These are phyloP conservation scores for Tulasnella sp. DNA, from an alignment of 768 basidiomycete genomes.

Conservation along the genomic window DNA sequence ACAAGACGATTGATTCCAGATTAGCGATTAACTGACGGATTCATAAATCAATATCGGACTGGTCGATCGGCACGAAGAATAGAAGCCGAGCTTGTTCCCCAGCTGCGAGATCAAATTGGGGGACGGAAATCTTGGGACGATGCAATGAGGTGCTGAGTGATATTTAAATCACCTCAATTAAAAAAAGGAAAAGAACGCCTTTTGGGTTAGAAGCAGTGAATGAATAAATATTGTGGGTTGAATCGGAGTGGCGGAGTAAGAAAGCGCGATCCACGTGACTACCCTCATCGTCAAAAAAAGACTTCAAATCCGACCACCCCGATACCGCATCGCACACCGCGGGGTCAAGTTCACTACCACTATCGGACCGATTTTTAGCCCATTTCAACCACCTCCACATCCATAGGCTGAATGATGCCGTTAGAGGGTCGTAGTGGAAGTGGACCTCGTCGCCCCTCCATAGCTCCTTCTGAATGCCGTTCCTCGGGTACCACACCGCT, in stretches of 20 bases:
- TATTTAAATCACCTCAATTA: no score
- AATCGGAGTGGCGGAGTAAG: no score
- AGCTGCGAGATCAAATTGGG: no score
- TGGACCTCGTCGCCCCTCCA: background rate
- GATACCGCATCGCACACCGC: background rate
- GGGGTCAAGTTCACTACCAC: background rate
- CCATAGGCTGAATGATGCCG: background rate
- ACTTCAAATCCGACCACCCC: background rate
- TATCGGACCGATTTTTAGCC: background rate
- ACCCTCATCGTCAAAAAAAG: background rate
- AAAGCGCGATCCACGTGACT: no score
- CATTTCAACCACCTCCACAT: background rate
- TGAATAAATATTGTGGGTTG: no score
- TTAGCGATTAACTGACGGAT: background rate
- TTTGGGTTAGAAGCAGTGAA: no score
- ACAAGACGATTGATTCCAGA: background rate
- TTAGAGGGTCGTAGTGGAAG: background rate
- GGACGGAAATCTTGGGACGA: no score
- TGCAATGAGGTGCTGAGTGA: background rate
- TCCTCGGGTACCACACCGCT: background rate
- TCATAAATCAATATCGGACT: background rate
- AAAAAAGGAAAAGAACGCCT: no score
- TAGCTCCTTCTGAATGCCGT: background rate
- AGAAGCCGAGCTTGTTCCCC: background rate
- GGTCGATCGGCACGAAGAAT: background rate